Base-by-base conservation (phyloP, 1,284 basidiomycete species). In the Leccinum fallax region DNA sequence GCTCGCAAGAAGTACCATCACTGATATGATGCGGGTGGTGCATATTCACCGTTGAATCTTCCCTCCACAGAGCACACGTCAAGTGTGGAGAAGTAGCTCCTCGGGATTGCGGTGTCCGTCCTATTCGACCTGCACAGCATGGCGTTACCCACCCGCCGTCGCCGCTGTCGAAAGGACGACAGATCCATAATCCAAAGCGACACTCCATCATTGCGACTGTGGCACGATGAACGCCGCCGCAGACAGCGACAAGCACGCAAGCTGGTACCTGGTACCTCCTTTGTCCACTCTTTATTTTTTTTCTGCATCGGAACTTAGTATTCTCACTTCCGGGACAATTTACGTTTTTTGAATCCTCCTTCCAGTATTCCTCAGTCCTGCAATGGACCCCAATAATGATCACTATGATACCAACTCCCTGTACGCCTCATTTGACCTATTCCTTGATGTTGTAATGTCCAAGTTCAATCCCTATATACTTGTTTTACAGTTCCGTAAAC, bases 71-170 rank as follows among this genome's bases (percentile, higher is more conserved):
- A 67, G 84, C 91, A 13, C 92, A 94, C 72, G 82, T 91, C 65
- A 93, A 92, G 72, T 94, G 93, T 69, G 92, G 91, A 13, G 92
- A 94, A 73, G 74, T 85, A 40, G 92, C 92, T 5, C 90, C 92
- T 8, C 78, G 84, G 64, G 86, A 94, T 76, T 94, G 93, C 69
- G 90, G 87, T 30, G 61, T 85, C 10, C 84, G 83, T 53, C 79
- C 80, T 32, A 64, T 70, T 24, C 73, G 77, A 61, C 74, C 74
- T 46, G 75, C 70, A 61, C 65, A 73, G 68, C 57, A 76, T 34
- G 61, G 56, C 66, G 57, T 61, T 63, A 65, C 70, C 59, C 65
- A 71, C 58, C 57, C 63, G 38, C 61, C 64, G 58, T 73, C 74
- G 48, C 74, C 72, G 48, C 52, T 65, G 58, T 68, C 58, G 43